Evolutionary conservation across 352 stramenopile species (phyloP).

Genomic region (Globisporangium solare): DNA sequence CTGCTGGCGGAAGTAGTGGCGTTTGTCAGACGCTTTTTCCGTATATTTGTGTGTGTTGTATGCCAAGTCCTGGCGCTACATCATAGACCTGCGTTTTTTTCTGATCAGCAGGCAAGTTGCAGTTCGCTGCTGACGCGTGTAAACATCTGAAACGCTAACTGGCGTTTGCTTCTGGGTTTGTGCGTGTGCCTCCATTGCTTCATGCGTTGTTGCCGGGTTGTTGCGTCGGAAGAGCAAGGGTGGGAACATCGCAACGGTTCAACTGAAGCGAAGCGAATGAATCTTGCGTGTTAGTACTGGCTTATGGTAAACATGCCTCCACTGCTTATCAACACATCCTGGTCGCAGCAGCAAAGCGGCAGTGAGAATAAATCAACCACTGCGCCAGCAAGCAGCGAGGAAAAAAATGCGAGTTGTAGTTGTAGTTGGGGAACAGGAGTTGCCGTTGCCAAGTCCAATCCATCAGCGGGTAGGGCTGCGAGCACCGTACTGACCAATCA

Average conservation of each 20-base stretch:
- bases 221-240: background rate
- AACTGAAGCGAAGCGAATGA: no score
- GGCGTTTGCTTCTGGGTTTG: no score
- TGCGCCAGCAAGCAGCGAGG: background rate
- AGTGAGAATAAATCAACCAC: background rate
- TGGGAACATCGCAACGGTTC: no score
- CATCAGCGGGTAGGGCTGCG: background rate
- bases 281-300: no score
- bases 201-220: background rate
- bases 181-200: background rate
- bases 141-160: background rate
- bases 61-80: background rate
- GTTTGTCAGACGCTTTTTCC: background rate
- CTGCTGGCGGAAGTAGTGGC: background rate
- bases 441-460: background rate
- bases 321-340: background rate
- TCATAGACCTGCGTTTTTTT: no score
- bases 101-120: background rate
- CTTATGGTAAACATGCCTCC: no score
- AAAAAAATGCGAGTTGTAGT: constrained; percentile 4
- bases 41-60: background rate
- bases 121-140: background rate
- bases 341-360: background rate
- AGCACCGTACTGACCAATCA: background rate
- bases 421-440: constrained; percentile 1